A percentile compares a stretch with the other conserved stretches of the same genome.
Conservation (phyloP, 2,329 filamentous ascomycete genomes). For the Colletotrichum sp. region DNA sequence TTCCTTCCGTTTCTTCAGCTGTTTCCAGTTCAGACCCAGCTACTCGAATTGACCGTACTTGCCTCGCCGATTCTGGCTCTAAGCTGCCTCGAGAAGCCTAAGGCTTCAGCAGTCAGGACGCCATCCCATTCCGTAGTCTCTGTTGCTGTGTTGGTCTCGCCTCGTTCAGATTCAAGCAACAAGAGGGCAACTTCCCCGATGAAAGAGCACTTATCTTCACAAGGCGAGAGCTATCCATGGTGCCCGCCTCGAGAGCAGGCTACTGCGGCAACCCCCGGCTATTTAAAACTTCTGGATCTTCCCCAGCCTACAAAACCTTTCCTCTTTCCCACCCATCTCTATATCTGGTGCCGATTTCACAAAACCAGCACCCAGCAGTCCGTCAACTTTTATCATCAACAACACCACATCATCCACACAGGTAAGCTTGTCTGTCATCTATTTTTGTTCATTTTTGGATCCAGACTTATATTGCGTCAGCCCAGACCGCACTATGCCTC, state of each 20-base stretch:
- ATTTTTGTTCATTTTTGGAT: not conserved
- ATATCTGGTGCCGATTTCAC: not conserved
- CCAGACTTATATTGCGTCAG: not conserved
- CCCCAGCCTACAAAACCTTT: not conserved
- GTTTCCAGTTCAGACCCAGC: not conserved
- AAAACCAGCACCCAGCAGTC: not conserved
- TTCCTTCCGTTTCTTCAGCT: not conserved
- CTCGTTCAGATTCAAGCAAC: not conserved
- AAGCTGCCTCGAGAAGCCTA: not conserved
- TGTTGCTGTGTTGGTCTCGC: not conserved
- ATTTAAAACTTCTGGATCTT: not conserved
- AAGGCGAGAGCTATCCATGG: not conserved
- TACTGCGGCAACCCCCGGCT: not conserved
- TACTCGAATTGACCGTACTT: not conserved
- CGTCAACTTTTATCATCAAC: not conserved
- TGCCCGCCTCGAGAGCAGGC: not conserved
- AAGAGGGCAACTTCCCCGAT: not conserved
- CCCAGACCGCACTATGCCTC: constrained; percentile 30
- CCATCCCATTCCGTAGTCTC: not conserved
- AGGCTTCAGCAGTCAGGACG: not conserved
- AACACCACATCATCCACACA: not conserved
- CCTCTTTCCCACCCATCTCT: not conserved
- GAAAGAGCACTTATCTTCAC: not conserved
- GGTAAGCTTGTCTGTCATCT: not conserved
- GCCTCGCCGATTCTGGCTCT: not conserved